Evolutionary conservation across 129 eudicot species (phyloP), one percentile per base, ranked within the genome.

Genomic region (Flaveria bidentis): DNA sequence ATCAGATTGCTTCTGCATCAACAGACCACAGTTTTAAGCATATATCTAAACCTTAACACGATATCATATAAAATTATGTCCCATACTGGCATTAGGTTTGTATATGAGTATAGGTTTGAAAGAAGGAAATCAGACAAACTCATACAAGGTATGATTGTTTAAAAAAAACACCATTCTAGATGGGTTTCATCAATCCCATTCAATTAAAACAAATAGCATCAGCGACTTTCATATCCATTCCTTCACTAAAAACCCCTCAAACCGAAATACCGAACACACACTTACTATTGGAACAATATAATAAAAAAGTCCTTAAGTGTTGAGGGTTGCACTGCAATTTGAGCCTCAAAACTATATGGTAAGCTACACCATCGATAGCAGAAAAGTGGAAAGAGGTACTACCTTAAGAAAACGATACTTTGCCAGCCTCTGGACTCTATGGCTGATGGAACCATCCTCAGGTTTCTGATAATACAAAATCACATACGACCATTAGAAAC

Each of bases 391-490:
- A 46, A 57, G 16, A 61, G 9, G 28, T 14, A 11, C 16, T 90
- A 94, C 98, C 98, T 89, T 94, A 14, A 94, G 84, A 74, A 94
- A 94, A 45, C 97, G 97, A 84, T 84, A 94, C 82, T 94, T 94
- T 45, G 98, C 98, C 73, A 94, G 86, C 90, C 96, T 87, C 78
- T 94, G 98, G 74, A 94, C 98, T 82, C 96, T 89, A 53, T 84
- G 92, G 76, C 96, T 94, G 74, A 94, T 91, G 71, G 98, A 94
- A 74, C 98, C 98, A 25, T 94, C 97, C 79, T 94, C 98, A 5
- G 97, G 98, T 87, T 94, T 94, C 97, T 94, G 88, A 63, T 82
- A 41, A 62, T 42, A 62, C 61, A 66, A 74, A 73, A 72, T 70
- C 36, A 65, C 8, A 28, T 44, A 65, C 9, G 42, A 53, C 6